A percentile compares a stretch with the other conserved stretches of the same genome.
These are phyloP conservation scores for Syzygium aromaticum DNA, from an alignment of 345 rosid genomes.

Conservation along the genomic window DNA sequence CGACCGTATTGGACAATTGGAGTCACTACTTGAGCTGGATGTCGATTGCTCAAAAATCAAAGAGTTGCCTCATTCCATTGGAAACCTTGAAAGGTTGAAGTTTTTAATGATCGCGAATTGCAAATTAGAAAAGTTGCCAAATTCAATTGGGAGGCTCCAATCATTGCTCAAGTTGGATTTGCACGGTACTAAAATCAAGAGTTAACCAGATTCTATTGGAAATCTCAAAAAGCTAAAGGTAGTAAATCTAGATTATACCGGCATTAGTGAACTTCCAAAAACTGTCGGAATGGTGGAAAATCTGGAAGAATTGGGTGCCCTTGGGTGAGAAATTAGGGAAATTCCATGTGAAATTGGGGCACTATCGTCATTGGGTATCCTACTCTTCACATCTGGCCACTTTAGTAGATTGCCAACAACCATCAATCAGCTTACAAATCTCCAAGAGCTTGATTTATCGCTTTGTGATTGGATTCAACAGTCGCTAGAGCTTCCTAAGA, in stretches of 20 bases:
- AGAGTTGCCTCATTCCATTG: background rate
- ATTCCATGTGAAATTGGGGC: too few relatives aligned
- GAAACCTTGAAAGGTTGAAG: background rate
- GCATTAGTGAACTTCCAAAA: background rate
- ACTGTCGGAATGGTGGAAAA: background rate
- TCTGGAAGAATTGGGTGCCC: background rate
- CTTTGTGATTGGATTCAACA: background rate
- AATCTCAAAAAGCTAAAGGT: background rate
- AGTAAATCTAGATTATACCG: accelerated
- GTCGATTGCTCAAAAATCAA: accelerated
- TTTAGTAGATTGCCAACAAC: background rate
- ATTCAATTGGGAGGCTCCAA: background rate
- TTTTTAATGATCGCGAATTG: accelerated
- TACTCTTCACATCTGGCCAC: too few relatives aligned
- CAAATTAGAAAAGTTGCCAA: background rate
- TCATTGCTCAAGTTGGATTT: background rate
- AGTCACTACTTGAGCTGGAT: background rate
- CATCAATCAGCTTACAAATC: background rate
- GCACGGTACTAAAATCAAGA: accelerated
- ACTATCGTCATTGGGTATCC: too few relatives aligned
- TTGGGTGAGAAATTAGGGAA: too few relatives aligned
- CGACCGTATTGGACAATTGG: background rate
- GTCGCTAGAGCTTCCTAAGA: background rate
- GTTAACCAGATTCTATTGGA: background rate
- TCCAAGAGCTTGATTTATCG: background rate